Percentiles rank a stretch among this genome's conserved stretches.
phyloP scores from a whole-genome alignment of 192 early-diverging fungal genomes.

The Mortierella claussenii region DNA sequence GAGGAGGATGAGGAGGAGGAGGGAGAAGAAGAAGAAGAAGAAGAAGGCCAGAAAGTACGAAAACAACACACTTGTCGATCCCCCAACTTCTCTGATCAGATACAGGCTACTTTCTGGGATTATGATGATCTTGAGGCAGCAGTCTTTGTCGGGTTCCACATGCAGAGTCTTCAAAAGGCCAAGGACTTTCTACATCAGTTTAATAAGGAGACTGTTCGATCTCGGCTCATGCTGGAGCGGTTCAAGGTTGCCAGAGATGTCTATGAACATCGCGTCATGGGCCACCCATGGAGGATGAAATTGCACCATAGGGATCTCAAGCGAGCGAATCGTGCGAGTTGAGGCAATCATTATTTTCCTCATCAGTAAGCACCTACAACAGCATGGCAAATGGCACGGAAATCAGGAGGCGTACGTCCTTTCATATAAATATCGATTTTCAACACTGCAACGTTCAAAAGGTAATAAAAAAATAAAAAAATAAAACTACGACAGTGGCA shows the following conservation, averaged over 20 bases:
- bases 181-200: conserved; percentile 17
- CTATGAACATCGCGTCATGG: conserved; percentile 9
- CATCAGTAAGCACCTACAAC: no score
- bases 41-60: neutral
- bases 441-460: neutral
- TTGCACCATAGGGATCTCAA: neutral
- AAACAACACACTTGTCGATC: neutral
- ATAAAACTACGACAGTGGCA: no score
- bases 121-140: conserved; percentile 13
- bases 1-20: no score
- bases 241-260: conserved; percentile 5
- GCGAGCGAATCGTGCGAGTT: no score
- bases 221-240: neutral
- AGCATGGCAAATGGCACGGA: no score
- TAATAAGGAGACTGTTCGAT: conserved; percentile 6
- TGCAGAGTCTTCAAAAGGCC: conserved; percentile 22
- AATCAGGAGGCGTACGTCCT: no score
- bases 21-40: no score
- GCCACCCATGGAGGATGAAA: neutral
- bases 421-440: no score
- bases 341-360: no score
- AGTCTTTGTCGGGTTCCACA: conserved; percentile 18
- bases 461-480: neutral
- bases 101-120: neutral
- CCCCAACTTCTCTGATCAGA: neutral